Evolutionary conservation across 75 land plant genomes (phyloP).

Genomic region (Pseudotsuga menziesii): DNA sequence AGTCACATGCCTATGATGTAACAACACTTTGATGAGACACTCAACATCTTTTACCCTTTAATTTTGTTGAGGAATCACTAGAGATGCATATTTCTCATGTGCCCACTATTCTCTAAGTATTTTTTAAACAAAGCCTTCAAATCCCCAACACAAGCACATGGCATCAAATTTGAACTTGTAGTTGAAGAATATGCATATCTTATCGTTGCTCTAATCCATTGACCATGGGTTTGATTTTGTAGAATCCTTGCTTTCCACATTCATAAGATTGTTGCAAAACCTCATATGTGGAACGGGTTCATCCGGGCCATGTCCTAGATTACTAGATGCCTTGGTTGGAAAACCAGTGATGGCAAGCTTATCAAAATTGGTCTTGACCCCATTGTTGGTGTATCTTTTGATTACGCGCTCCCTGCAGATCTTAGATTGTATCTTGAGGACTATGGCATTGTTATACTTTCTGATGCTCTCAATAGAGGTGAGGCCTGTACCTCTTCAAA

Average conservation of each 20-base stretch:
- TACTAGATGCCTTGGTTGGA: too few relatives aligned
- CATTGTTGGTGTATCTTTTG: too few relatives aligned
- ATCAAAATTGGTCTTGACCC: too few relatives aligned
- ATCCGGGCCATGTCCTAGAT: too few relatives aligned
- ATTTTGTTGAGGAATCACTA: conserved; percentile 30
- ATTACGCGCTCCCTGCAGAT: too few relatives aligned
- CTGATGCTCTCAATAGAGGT: too few relatives aligned
- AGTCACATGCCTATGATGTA: background rate
- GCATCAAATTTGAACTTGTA: conserved; percentile 37
- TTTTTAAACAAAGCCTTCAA: conserved; percentile 38
- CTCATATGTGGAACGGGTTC: too few relatives aligned
- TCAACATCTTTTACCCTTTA: conserved; percentile 42
- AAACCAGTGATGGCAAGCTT: too few relatives aligned
- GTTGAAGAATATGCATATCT: conserved; percentile 36
- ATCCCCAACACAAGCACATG: conserved; percentile 34
- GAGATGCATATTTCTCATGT: conserved; percentile 35
- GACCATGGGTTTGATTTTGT: background rate
- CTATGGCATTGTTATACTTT: too few relatives aligned
- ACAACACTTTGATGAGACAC: conserved; percentile 20
- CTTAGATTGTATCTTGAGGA: too few relatives aligned
- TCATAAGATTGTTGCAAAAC: background rate
- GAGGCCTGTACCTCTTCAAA: too few relatives aligned
- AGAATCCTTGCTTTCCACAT: background rate
- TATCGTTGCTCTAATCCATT: conserved; percentile 26
- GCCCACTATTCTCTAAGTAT: conserved; percentile 25